A percentile compares a stretch with the other conserved stretches of the same genome.
Conservation (phyloP, 2,329 filamentous ascomycete genomes). For the Fusarium sp. region DNA sequence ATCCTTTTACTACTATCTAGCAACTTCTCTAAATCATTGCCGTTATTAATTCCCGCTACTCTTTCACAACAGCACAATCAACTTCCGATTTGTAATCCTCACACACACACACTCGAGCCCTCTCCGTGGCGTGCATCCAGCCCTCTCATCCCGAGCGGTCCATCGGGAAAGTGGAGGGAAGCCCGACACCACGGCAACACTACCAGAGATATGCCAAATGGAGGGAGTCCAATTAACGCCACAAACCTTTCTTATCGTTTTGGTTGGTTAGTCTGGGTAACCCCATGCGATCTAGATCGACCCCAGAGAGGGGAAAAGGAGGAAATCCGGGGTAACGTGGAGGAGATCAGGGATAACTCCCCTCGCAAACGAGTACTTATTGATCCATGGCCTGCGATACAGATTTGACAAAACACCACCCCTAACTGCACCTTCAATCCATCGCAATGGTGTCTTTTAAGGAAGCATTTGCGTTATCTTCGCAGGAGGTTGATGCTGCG, state of each 20-base stretch:
- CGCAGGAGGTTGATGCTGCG: conserved; percentile 21
- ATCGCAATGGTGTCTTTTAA: conserved; percentile 21
- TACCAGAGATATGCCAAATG: not conserved
- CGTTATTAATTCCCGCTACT: no score
- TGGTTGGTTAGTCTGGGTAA: conserved; percentile 2
- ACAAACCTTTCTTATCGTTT: not conserved
- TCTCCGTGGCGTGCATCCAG: no score
- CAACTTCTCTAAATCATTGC: no score
- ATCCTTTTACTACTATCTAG: no score
- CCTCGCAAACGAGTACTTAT: conserved; percentile 11
- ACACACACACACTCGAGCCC: no score
- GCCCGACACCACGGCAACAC: conserved; percentile 3
- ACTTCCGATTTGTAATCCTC: no score
- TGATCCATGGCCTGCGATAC: not conserved
- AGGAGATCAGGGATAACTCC: not conserved
- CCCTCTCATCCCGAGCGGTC: conserved; percentile 20
- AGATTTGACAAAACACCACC: not conserved
- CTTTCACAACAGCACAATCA: no score
- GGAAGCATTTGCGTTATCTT: conserved; percentile 20
- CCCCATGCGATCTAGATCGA: conserved; percentile 3
- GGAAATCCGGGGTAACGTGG: conserved; percentile 35
- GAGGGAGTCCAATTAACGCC: not conserved
- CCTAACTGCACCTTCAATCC: not conserved
- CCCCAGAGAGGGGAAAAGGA: not conserved
- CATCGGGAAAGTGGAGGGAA: conserved; percentile 25